phyloP scores from a whole-genome alignment of 2,329 filamentous ascomycete species.

The Seiridium cupressi region DNA sequence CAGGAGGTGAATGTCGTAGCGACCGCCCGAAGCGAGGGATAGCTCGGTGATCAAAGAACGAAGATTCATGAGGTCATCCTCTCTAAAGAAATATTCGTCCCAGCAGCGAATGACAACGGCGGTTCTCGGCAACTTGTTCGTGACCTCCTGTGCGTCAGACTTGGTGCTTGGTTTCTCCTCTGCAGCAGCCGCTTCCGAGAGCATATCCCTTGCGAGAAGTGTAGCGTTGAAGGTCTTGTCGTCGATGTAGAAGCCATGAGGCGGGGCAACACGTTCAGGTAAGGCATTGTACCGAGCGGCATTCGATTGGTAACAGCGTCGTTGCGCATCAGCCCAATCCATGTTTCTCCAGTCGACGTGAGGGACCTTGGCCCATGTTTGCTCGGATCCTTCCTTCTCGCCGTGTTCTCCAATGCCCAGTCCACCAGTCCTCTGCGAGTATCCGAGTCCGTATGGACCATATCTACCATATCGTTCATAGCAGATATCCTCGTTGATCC shows the following conservation, averaged over 20 bases:
- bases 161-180: constrained; percentile 5
- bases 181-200: constrained; percentile 14
- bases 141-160: constrained; percentile 11
- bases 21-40: constrained; percentile 74
- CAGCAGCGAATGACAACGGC: constrained; percentile 81
- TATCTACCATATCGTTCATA: constrained; percentile 89
- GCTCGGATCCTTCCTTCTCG: constrained; percentile 75
- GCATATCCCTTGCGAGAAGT: constrained; percentile 21
- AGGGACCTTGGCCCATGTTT: constrained; percentile 69
- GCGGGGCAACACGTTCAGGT: constrained; percentile 34
- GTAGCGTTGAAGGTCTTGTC: constrained; percentile 27
- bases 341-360: constrained; percentile 76
- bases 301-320: constrained; percentile 71
- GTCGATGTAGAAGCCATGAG: constrained; percentile 52
- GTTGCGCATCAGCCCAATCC: constrained; percentile 77
- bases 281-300: constrained; percentile 61
- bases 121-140: constrained; percentile 53
- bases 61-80: constrained; percentile 78
- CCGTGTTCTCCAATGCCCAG: constrained; percentile 83
- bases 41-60: constrained; percentile 83
- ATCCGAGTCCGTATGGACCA: constrained; percentile 87
- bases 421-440: constrained; percentile 74
- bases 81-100: constrained; percentile 75
- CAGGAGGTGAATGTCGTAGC: constrained; percentile 83
- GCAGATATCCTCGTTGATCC: constrained; percentile 80